Base-by-base conservation (phyloP, 768 basidiomycete genomes). In the Lentinula sp. region DNA sequence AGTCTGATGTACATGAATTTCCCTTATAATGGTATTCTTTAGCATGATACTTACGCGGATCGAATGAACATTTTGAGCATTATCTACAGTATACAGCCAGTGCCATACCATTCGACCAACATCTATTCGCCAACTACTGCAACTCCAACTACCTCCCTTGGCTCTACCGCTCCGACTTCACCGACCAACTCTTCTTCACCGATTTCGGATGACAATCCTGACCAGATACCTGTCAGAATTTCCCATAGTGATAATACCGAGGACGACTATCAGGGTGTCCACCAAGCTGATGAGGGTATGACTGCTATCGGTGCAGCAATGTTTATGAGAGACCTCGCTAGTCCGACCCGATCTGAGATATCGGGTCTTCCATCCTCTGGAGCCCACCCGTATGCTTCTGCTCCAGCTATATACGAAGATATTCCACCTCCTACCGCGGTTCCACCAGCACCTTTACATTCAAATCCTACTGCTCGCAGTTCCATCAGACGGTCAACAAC, bases 11-110 rank as follows among this genome's bases (percentile, higher is more conserved):
- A 33, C 20, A 33, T 18, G 57, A 62, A 63, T 59, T 62, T 61
- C 20, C 49, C 48, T 50, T 55, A 16, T 55, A 2, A 55, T 42
- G 9, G 32, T 28, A 8, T 53, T 15, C 57, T 64, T 45, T 71
- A 95, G 93, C 94, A 95, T 70, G 94, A 96, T 73, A 95, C 94
- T 8, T 96, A 96, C 72, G 92, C 91, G 61, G 92, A 96, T 73
- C 85, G 94, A 56, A 93, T 96, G 89, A 90, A 91, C 68, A 94
- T 95, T 69, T 82, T 96, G 59, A 91, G 90, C 67, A 81, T 91
- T 65, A 93, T 93, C 64, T 94, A 94, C 77, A 88, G 85, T 71
- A 92, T 94, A 71, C 90, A 90, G 28, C 81, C 88, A 48, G 81
- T 85, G 48, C 87, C 88, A 6, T 67, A 79, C 54, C 83, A 83